Evolutionary conservation across 1,284 basidiomycete genomes (phyloP).

Genomic region (Puccinia novopanici): DNA sequence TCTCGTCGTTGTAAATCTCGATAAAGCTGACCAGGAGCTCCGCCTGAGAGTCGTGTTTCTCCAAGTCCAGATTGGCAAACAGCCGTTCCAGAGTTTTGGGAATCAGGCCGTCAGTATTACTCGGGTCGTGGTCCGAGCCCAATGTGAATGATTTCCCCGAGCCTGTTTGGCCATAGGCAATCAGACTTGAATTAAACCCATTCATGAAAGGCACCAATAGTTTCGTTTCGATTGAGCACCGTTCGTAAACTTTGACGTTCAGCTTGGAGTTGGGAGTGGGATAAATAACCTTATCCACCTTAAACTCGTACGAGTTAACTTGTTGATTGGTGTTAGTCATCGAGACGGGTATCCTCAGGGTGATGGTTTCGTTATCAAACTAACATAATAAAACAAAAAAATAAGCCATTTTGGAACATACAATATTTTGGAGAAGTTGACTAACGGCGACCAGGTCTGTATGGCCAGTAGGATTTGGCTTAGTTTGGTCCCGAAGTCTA

Average conservation of each 20-base stretch:
- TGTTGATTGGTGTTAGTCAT: neutral
- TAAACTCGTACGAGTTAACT: constrained; percentile 12
- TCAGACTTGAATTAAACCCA: constrained; percentile 33
- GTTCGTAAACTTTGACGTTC: constrained; percentile 17
- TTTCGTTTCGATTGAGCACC: neutral
- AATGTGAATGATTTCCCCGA: constrained; percentile 46
- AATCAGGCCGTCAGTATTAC: neutral
- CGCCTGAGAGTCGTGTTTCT: neutral
- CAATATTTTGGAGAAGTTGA: neutral
- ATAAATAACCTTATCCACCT: constrained; percentile 19
- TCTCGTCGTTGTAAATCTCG: constrained; percentile 49
- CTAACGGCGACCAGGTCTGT: constrained; percentile 12
- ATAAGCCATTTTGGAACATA: neutral
- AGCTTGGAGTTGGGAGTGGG: neutral
- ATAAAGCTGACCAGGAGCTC: constrained; percentile 24
- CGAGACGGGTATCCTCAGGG: constrained; percentile 10
- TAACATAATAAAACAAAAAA: neutral
- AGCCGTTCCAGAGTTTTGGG: constrained; percentile 37
- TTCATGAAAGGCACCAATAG: constrained; percentile 26
- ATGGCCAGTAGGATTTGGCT: neutral
- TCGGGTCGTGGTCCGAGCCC: constrained; percentile 14
- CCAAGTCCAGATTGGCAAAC: constrained; percentile 11
- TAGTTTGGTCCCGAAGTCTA: constrained; percentile 12
- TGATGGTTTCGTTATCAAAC: constrained; percentile 8
- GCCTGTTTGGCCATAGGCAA: constrained; percentile 42